Evolutionary conservation across 1,284 basidiomycete genomes (phyloP).

Genomic region (Cryptococcus neoformans): DNA sequence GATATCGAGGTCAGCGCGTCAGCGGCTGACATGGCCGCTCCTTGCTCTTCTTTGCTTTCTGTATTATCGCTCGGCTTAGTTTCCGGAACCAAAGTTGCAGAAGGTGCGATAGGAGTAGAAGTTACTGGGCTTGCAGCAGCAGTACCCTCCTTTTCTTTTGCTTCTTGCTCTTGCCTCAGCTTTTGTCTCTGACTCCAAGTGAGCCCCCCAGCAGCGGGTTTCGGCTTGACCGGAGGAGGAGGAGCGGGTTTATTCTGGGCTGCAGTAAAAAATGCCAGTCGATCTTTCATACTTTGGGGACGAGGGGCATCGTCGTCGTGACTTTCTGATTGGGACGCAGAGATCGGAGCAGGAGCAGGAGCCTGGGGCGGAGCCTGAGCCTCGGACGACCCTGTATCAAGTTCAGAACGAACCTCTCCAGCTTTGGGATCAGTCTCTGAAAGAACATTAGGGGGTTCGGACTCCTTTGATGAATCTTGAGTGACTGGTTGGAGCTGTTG

Average conservation of each 20-base stretch:
- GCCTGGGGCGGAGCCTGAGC: slow-evolving; percentile 8
- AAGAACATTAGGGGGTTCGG: too few relatives aligned
- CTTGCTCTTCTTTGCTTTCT: slow-evolving; percentile 19
- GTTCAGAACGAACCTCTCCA: too few relatives aligned
- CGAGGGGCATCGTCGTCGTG: slow-evolving; percentile 13
- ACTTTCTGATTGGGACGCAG: slow-evolving; percentile 2
- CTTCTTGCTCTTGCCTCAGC: slow-evolving; percentile 46
- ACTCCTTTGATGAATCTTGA: too few relatives aligned
- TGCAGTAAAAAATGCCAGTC: slow-evolving; percentile 49
- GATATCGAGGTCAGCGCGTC: slow-evolving; percentile 79
- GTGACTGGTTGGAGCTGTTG: too few relatives aligned
- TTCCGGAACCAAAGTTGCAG: slow-evolving; percentile 14
- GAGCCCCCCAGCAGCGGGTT: slow-evolving; percentile 57
- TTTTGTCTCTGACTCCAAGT: slow-evolving; percentile 50
- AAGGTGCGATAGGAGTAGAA: slow-evolving; percentile 12
- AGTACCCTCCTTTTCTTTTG: slow-evolving; percentile 37
- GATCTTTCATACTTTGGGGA: slow-evolving; percentile 46
- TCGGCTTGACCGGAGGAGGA: slow-evolving; percentile 60
- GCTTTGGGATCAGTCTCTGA: too few relatives aligned
- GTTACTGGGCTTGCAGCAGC: slow-evolving; percentile 10
- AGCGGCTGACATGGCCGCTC: slow-evolving; percentile 64
- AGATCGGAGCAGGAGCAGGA: slow-evolving; percentile 5
- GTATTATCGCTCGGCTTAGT: slow-evolving; percentile 3
- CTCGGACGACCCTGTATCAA: neutral
- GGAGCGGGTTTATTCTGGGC: slow-evolving; percentile 48